Evolutionary conservation across 768 basidiomycete species (phyloP).

Genomic region (Tephrocybe sp.): DNA sequence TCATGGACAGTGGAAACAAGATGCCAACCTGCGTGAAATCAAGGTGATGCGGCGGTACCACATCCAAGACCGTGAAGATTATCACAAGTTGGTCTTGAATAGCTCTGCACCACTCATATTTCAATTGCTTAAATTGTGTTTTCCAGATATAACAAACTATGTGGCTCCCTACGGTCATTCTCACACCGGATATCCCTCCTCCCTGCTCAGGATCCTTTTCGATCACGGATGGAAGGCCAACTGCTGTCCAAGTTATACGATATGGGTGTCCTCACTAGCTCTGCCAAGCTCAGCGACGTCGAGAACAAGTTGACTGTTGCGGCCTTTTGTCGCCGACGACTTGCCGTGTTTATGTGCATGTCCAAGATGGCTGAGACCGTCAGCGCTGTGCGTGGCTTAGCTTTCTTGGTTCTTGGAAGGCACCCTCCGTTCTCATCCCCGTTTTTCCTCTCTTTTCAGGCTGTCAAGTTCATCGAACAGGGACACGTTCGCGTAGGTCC

Average conservation of each 20-base stretch:
- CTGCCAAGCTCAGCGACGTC: slow-evolving; percentile 89
- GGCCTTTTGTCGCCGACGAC: slow-evolving; percentile 86
- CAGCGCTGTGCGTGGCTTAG: slow-evolving; percentile 66
- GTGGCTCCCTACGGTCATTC: slow-evolving; percentile 79
- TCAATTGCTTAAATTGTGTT: background rate
- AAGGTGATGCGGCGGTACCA: slow-evolving; percentile 95
- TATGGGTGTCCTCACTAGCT: slow-evolving; percentile 86
- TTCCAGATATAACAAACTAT: slow-evolving; percentile 88
- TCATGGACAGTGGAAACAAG: slow-evolving; percentile 87
- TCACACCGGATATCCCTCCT: slow-evolving; percentile 87
- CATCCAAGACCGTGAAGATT: slow-evolving; percentile 91
- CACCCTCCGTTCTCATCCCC: background rate
- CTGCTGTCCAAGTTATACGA: slow-evolving; percentile 95
- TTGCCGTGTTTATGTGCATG: slow-evolving; percentile 91
- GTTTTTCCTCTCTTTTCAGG: slow-evolving; percentile 44
- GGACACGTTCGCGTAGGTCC: slow-evolving; percentile 97
- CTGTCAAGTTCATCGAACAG: slow-evolving; percentile 96
- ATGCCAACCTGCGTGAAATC: slow-evolving; percentile 86
- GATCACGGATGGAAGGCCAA: slow-evolving; percentile 78
- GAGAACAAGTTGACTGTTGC: slow-evolving; percentile 97
- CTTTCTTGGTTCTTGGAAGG: no score
- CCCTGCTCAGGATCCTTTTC: slow-evolving; percentile 86
- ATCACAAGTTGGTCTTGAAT: slow-evolving; percentile 65
- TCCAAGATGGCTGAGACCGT: slow-evolving; percentile 96
- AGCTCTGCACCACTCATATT: background rate